Evolutionary conservation across 73 alveolate genomes (phyloP).

Genomic region (Effrenium voratum): DNA sequence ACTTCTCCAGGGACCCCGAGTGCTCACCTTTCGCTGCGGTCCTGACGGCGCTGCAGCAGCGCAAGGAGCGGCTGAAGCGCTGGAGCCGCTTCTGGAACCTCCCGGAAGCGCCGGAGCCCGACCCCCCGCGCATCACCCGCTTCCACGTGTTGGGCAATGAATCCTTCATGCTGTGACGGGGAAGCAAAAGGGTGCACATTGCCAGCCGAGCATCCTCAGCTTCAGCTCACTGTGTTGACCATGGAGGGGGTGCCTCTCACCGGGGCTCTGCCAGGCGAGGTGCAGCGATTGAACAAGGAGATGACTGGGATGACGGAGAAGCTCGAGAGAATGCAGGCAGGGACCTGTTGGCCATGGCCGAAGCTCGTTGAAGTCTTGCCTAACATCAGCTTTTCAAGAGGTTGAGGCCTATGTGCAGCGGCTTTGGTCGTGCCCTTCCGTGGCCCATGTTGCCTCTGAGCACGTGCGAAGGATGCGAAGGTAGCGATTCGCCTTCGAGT

Average conservation of each 20-base stretch:
- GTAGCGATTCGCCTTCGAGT: too few relatives aligned
- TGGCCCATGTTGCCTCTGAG: too few relatives aligned
- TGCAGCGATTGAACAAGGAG: conserved; percentile 68
- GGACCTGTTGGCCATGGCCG: background rate
- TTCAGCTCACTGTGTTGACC: background rate
- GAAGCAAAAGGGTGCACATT: too few relatives aligned
- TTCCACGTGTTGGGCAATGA: conserved; percentile 57
- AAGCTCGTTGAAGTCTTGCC: too few relatives aligned
- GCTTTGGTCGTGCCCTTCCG: too few relatives aligned
- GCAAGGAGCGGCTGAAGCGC: background rate
- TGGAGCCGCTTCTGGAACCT: conserved; percentile 73
- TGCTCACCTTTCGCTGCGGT: conserved; percentile 84
- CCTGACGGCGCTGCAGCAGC: conserved; percentile 24
- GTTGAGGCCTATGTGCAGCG: too few relatives aligned
- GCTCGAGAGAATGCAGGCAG: conserved; percentile 66
- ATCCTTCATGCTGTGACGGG: conserved; percentile 31
- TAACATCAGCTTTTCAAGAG: too few relatives aligned
- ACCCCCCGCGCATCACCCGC: conserved; percentile 25
- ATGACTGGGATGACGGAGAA: conserved; percentile 42
- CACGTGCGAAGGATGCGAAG: too few relatives aligned
- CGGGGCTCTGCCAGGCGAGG: conserved; percentile 17
- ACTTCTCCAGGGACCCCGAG: conserved; percentile 17
- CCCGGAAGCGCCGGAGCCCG: background rate
- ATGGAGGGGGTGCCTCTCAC: background rate
- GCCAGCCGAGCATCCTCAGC: background rate